phyloP scores from a whole-genome alignment of 371 early-diverging fungal genomes.

The Apophysomyces ossiformis region DNA sequence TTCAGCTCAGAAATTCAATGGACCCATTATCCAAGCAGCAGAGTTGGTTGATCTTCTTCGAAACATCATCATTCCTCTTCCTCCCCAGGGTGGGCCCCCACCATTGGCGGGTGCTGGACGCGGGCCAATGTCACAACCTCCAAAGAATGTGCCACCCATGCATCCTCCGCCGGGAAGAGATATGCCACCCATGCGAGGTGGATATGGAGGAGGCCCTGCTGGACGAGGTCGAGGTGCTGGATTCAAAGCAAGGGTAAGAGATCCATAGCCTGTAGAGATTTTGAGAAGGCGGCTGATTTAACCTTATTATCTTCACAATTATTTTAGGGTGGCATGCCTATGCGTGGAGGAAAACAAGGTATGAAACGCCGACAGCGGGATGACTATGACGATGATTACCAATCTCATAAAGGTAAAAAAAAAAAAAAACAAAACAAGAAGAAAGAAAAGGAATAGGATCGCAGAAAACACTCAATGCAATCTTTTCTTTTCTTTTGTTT shows the following conservation, averaged over 20 bases:
- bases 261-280: neutral
- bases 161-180: constrained; percentile 25
- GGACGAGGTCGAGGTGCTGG: constrained; percentile 39
- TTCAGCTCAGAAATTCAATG: constrained; percentile 55
- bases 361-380: constrained; percentile 54
- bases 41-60: constrained; percentile 59
- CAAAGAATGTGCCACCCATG: constrained; percentile 30
- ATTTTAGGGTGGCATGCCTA: constrained; percentile 24
- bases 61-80: constrained; percentile 48
- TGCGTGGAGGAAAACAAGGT: constrained; percentile 36
- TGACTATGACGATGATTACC: constrained; percentile 60
- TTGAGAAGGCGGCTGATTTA: neutral
- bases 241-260: constrained; percentile 35
- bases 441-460: too few relatives aligned
- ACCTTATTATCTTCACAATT: neutral
- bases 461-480: too few relatives aligned
- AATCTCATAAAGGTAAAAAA: constrained; percentile 39
- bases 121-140: constrained; percentile 17
- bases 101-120: constrained; percentile 22
- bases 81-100: constrained; percentile 30
- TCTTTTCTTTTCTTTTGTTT: neutral
- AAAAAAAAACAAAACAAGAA: too few relatives aligned
- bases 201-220: constrained; percentile 31
- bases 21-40: constrained; percentile 51
- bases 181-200: constrained; percentile 28